Evolutionary conservation across 169 alveolate species (phyloP).

Genomic region (Besnoitia besnoiti): DNA sequence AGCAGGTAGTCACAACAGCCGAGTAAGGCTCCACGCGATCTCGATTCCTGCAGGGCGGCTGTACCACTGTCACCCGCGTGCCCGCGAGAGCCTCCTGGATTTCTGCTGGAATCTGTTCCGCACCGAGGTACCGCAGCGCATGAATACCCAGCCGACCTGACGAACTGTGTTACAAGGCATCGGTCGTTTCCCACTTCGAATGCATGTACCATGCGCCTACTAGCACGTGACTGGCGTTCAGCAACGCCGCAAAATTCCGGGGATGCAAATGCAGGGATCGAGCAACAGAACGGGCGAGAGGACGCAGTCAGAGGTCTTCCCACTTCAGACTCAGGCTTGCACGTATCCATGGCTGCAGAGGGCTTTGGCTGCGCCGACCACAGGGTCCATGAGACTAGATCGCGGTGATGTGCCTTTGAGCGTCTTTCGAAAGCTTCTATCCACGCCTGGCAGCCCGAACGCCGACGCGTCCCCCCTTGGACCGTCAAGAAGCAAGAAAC

Average conservation of each 20-base stretch:
- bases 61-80: not conserved
- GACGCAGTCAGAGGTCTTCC: not conserved
- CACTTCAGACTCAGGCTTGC: too few species aligned
- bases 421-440: too few species aligned
- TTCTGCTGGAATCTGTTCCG: not conserved
- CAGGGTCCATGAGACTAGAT: too few species aligned
- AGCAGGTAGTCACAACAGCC: constrained; percentile 20
- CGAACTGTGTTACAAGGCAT: constrained; percentile 12
- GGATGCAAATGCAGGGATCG: not conserved
- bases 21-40: not conserved
- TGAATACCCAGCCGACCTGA: constrained; percentile 15
- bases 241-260: not conserved
- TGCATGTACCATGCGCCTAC: not conserved
- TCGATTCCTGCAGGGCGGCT: not conserved
- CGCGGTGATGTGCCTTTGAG: too few species aligned
- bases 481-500: too few species aligned
- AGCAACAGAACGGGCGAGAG: constrained; percentile 1
- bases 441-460: too few species aligned
- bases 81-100: not conserved
- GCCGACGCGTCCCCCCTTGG: too few species aligned
- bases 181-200: not conserved
- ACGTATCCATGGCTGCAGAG: too few species aligned
- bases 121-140: not conserved
- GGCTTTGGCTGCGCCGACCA: too few species aligned
- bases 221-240: not conserved